Evolutionary conservation across 768 basidiomycete species (phyloP).

Genomic region (Chlorophyllum brunneum): DNA sequence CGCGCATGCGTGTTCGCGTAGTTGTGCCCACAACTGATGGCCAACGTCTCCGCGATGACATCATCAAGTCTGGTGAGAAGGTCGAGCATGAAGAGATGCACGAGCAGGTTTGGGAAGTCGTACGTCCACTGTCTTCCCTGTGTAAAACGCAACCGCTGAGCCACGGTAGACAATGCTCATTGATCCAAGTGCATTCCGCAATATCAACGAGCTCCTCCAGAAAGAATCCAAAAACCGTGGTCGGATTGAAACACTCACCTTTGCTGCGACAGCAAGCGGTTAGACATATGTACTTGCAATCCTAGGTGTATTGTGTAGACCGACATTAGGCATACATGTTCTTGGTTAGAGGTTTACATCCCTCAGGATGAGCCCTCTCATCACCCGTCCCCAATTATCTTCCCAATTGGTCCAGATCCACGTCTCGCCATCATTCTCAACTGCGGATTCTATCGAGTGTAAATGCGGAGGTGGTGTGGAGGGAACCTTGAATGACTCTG

Average conservation of each 20-base stretch:
- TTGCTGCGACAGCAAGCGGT: slow-evolving; percentile 53
- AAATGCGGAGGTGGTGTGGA: slow-evolving; percentile 22
- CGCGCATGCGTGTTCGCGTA: slow-evolving; percentile 88
- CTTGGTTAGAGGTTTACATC: slow-evolving; percentile 28
- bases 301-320: slow-evolving; percentile 3
- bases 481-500: slow-evolving; percentile 39
- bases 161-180: slow-evolving; percentile 75
- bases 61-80: slow-evolving; percentile 72
- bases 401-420: slow-evolving; percentile 78
- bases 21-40: slow-evolving; percentile 66
- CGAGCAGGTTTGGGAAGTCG: slow-evolving; percentile 80
- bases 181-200: slow-evolving; percentile 88
- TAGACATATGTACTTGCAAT: not conserved
- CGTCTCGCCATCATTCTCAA: slow-evolving; percentile 21
- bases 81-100: slow-evolving; percentile 80
- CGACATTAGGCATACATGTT: not conserved
- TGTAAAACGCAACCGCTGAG: not conserved
- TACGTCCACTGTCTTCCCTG: slow-evolving; percentile 36
- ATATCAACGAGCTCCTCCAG: slow-evolving; percentile 85
- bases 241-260: slow-evolving; percentile 77
- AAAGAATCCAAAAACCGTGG: slow-evolving; percentile 89
- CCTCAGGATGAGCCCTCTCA: slow-evolving; percentile 56
- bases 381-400: slow-evolving; percentile 74
- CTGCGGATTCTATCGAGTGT: slow-evolving; percentile 16
- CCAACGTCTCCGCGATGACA: slow-evolving; percentile 63